phyloP scores from a whole-genome alignment of 2,329 filamentous ascomycete species.

The Fusarium beomiforme region DNA sequence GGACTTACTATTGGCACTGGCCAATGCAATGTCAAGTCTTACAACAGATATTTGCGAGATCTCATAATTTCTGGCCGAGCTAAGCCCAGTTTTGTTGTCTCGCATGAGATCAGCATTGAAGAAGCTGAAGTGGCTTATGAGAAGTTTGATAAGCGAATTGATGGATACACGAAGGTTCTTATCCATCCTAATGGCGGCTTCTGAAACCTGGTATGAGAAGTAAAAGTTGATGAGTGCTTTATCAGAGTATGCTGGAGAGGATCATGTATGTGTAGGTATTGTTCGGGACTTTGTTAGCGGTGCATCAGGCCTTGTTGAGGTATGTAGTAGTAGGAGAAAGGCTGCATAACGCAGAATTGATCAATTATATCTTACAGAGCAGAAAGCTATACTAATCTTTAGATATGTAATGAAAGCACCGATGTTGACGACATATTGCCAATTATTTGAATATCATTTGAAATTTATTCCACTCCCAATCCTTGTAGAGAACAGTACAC shows the following conservation, averaged over 20 bases:
- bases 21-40: slow-evolving; percentile 75
- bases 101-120: slow-evolving; percentile 70
- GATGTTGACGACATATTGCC: too few relatives aligned
- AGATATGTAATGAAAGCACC: too few relatives aligned
- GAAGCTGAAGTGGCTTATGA: slow-evolving; percentile 69
- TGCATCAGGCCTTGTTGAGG: not conserved
- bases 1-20: slow-evolving; percentile 69
- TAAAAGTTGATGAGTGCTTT: not conserved
- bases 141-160: slow-evolving; percentile 72
- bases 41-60: slow-evolving; percentile 73
- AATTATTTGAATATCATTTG: not conserved
- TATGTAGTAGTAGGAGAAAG: not conserved
- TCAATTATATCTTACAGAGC: not conserved
- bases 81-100: slow-evolving; percentile 74
- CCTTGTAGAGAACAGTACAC: not conserved
- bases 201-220: not conserved
- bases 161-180: slow-evolving; percentile 74
- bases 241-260: not conserved
- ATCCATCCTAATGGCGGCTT: slow-evolving; percentile 70
- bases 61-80: slow-evolving; percentile 72
- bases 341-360: not conserved
- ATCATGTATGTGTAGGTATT: not conserved
- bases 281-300: not conserved
- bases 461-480: not conserved
- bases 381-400: too few relatives aligned